A percentile compares a stretch with the other conserved stretches of the same genome.
Conservation (phyloP, 1,284 basidiomycete species). For the Xerocomus nothofagi region DNA sequence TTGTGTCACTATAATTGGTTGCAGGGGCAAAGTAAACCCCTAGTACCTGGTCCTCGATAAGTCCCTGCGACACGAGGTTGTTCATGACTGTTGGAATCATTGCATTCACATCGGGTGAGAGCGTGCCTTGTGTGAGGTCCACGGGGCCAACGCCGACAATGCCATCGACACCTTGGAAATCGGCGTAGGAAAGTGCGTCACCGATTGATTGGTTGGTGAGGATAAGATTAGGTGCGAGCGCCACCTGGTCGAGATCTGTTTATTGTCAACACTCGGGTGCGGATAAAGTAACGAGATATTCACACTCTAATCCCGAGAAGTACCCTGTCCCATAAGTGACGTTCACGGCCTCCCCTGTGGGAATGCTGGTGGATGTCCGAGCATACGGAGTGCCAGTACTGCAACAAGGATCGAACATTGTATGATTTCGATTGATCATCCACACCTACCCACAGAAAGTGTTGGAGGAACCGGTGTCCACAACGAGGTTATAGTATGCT, state of each 20-base stretch:
- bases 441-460: slow-evolving; percentile 33
- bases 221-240: slow-evolving; percentile 17
- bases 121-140: slow-evolving; percentile 19
- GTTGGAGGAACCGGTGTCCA: slow-evolving; percentile 38
- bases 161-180: slow-evolving; percentile 22
- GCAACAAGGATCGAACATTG: background rate
- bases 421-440: background rate
- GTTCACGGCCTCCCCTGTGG: slow-evolving; percentile 25
- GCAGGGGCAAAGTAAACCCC: slow-evolving; percentile 30
- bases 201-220: slow-evolving; percentile 30
- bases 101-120: slow-evolving; percentile 4
- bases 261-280: background rate
- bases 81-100: slow-evolving; percentile 28
- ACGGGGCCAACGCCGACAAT: slow-evolving; percentile 30
- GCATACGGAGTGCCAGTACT: slow-evolving; percentile 22
- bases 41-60: slow-evolving; percentile 19
- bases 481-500: slow-evolving; percentile 24
- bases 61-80: slow-evolving; percentile 24
- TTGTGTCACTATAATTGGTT: slow-evolving; percentile 15
- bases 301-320: slow-evolving; percentile 30
- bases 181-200: slow-evolving; percentile 15
- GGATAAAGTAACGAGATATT: background rate
- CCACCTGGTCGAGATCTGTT: slow-evolving; percentile 26
- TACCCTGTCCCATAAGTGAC: slow-evolving; percentile 26
- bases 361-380: slow-evolving; percentile 24